phyloP scores from a whole-genome alignment of 305 asterid genomes.

The Fraxinus platypoda region DNA sequence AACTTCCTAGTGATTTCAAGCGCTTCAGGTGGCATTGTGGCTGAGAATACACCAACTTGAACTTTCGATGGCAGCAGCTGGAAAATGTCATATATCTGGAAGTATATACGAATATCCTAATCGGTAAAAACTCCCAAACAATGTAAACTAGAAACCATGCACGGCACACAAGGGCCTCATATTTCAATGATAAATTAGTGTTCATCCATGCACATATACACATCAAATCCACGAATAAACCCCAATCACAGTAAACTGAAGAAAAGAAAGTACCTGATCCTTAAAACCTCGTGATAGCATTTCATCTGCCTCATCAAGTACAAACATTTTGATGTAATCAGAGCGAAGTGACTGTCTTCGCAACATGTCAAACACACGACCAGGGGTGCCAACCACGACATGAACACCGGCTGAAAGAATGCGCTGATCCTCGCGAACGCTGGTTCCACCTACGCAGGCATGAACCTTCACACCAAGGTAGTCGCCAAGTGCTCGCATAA shows the following conservation, averaged over 20 bases:
- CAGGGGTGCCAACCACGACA: slow-evolving; percentile 40
- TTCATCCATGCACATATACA: not conserved
- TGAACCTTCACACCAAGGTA: slow-evolving; percentile 39
- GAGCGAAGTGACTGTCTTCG: slow-evolving; percentile 34
- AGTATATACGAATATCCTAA: not conserved
- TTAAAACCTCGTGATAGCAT: slow-evolving; percentile 35
- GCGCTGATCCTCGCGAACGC: slow-evolving; percentile 33
- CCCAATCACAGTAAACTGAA: not conserved
- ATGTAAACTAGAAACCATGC: not conserved
- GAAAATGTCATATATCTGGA: slow-evolving; percentile 36
- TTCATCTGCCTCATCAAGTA: slow-evolving; percentile 37
- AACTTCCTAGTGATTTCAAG: slow-evolving; percentile 39
- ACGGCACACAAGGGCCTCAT: not conserved
- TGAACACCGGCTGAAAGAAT: slow-evolving; percentile 40
- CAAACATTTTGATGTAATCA: slow-evolving; percentile 32
- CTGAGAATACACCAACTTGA: slow-evolving; percentile 41
- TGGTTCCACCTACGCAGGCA: slow-evolving; percentile 36
- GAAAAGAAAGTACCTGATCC: slow-evolving; percentile 9
- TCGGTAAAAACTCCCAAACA: not conserved
- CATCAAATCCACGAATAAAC: not conserved
- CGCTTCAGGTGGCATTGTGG: slow-evolving; percentile 38
- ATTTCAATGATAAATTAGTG: not conserved
- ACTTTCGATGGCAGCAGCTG: slow-evolving; percentile 34
- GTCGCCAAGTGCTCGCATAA: slow-evolving; percentile 37
- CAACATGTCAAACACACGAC: slow-evolving; percentile 34